Base-by-base conservation (phyloP, 2,329 filamentous ascomycete species). In the Arthroderma sp. region DNA sequence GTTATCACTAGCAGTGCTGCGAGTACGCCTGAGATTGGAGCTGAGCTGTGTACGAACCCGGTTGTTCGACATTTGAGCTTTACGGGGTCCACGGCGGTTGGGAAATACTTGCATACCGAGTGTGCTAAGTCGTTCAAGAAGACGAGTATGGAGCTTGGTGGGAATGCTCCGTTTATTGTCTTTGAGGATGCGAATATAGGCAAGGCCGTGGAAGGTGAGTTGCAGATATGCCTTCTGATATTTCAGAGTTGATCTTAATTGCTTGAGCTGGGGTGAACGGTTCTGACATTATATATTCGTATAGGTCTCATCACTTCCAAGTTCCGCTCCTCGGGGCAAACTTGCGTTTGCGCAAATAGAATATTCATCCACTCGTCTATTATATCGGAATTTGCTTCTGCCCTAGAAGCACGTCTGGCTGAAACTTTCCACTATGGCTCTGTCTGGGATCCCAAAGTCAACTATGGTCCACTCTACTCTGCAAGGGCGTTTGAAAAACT, bases 11-110 rank as follows among this genome's bases (percentile, higher is more conserved):
- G 83, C 0, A 31, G 40, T 38, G 65, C 82, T 3, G 65, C 78
- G 34, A 87, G 89, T 62, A 93, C 85, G 0, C 40, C 43, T 4
- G 42, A 46, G 7, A 38, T 52, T 32, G 46, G 50, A 30, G 46
- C 42, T 30, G 50, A 50, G 31, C 38, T 49, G 36, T 50, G 46
- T 36, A 37, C 45, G 9, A 48, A 52, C 27, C 74, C 79, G 15
- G 74, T 70, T 1, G 70, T 94, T 49, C 80, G 80, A 58, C 93
- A 94, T 63, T 72, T 94, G 40, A 89, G 83, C 41, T 59, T 58
- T 47, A 59, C 56, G 4, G 57, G 55, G n/a, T 57, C 52, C 27
- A 59, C 56, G 10, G 45, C 51, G 1, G 52, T 59, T n/a, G 56
- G 57, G 1, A 57, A 55, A 38, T 42, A 61, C 3, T 47, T 63